phyloP scores from a whole-genome alignment of 2,329 filamentous ascomycete species.

The Colletotrichum lini region DNA sequence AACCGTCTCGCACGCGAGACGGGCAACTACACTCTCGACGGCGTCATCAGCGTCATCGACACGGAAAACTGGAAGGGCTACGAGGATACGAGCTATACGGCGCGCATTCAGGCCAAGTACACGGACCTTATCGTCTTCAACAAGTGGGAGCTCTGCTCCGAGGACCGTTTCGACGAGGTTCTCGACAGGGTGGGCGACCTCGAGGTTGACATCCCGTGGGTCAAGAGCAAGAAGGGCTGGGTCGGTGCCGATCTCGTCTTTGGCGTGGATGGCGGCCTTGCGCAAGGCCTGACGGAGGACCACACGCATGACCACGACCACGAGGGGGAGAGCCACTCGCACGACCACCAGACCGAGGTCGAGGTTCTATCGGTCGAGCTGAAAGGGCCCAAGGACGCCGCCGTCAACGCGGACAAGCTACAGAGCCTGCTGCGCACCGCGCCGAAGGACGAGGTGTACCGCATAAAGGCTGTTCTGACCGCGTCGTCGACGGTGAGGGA shows the following conservation, averaged over 20 bases:
- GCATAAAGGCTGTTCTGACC: constrained; percentile 83
- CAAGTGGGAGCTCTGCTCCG: constrained; percentile 87
- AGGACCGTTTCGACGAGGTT: constrained; percentile 82
- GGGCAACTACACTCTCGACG: constrained; percentile 82
- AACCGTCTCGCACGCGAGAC: constrained; percentile 83
- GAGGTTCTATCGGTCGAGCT: constrained; percentile 91
- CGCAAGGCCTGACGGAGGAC: constrained; percentile 65
- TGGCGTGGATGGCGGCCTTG: constrained; percentile 88
- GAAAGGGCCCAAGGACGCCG: constrained; percentile 56
- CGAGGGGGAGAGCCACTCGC: constrained; percentile 51
- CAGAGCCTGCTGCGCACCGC: constrained; percentile 78
- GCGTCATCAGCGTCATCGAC: constrained; percentile 90
- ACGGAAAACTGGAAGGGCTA: constrained; percentile 97
- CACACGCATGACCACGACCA: constrained; percentile 56
- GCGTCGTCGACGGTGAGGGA: constrained; percentile 62
- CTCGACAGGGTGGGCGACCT: constrained; percentile 85
- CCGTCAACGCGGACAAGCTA: constrained; percentile 73
- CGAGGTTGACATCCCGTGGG: constrained; percentile 84
- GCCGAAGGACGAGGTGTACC: constrained; percentile 94
- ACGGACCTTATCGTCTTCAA: constrained; percentile 94
- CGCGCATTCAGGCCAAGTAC: constrained; percentile 88
- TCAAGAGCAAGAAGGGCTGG: constrained; percentile 86
- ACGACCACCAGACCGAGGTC: constrained; percentile 85
- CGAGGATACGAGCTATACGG: constrained; percentile 91
- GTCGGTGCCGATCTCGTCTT: constrained; percentile 86